Evolutionary conservation across 176 grass and related monocot species (phyloP).

Genomic region (Canna indica): DNA sequence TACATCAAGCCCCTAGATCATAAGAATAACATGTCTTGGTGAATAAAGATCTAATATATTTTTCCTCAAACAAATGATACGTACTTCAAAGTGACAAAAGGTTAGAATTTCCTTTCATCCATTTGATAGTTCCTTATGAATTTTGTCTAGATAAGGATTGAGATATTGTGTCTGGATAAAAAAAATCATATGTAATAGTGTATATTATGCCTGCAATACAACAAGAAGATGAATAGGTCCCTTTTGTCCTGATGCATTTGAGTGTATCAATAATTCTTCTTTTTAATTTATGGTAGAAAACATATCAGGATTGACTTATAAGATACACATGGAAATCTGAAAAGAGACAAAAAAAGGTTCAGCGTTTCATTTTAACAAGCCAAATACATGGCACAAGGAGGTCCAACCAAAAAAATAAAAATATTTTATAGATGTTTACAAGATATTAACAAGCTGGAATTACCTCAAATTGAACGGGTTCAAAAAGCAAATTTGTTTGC

Average conservation of each 20-base stretch:
- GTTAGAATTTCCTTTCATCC: neutral
- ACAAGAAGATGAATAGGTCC: no score
- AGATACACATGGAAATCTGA: no score
- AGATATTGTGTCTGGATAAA: neutral
- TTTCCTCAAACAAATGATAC: no score
- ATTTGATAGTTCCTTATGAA: neutral
- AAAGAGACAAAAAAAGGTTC: no score
- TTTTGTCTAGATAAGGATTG: neutral
- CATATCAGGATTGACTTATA: neutral
- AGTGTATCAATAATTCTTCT: neutral
- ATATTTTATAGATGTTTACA: neutral
- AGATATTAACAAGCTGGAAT: neutral
- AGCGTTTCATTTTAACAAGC: no score
- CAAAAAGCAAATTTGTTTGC: slow-evolving; percentile 95
- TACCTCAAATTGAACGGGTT: slow-evolving; percentile 90
- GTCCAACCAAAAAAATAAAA: neutral
- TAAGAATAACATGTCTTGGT: neutral
- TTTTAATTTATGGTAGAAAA: neutral
- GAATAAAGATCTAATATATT: neutral
- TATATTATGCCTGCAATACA: no score
- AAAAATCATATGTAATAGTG: no score
- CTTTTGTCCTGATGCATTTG: no score
- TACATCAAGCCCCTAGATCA: slow-evolving; percentile 51
- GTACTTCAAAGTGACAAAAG: neutral
- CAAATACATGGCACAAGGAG: neutral